Evolutionary conservation across 352 stramenopile genomes (phyloP).

Genomic region (Phytophthora pisi): DNA sequence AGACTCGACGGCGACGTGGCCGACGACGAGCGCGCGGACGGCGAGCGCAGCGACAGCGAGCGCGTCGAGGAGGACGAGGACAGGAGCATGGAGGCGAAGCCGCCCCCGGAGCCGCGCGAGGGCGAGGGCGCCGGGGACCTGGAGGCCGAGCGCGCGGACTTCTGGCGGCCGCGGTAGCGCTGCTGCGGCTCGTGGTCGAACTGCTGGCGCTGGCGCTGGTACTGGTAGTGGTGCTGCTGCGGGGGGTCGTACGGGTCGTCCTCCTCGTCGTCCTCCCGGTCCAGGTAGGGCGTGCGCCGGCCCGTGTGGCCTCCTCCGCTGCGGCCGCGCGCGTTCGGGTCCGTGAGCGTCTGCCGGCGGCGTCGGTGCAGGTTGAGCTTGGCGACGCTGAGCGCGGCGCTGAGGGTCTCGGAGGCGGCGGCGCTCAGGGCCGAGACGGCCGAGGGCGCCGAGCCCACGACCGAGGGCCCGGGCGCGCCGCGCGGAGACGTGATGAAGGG

Average conservation of each 20-base stretch:
- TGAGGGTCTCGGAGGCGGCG: conserved; percentile 36
- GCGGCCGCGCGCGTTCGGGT: conserved; percentile 5
- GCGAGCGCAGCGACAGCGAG: conserved; percentile 20
- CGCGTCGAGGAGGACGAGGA: conserved; percentile 5
- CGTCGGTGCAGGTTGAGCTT: conserved; percentile 41
- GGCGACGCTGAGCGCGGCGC: conserved; percentile 35
- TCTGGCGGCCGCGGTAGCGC: conserved; percentile 4
- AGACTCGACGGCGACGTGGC: conserved; percentile 40
- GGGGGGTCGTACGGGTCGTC: conserved; percentile 33
- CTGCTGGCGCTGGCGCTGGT: conserved; percentile 22
- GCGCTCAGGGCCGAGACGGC: conserved; percentile 37
- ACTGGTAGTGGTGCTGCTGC: conserved; percentile 29
- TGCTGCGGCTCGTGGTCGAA: conserved; percentile 26
- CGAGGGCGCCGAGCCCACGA: conserved; percentile 27
- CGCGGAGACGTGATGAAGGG: conserved; percentile 45
- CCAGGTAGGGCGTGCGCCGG: conserved; percentile 28
- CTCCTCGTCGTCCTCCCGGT: conserved; percentile 33
- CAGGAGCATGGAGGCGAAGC: conserved; percentile 20
- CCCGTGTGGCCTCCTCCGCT: not conserved
- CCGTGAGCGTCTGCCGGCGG: conserved; percentile 34
- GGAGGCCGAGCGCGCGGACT: conserved; percentile 15
- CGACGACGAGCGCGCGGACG: conserved; percentile 26
- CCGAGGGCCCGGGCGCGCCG: conserved; percentile 23
- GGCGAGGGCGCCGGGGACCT: conserved; percentile 15
- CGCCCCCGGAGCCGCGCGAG: conserved; percentile 7